A percentile compares a stretch with the other conserved stretches of the same genome.
phyloP scores from a whole-genome alignment of 2,329 filamentous ascomycete genomes.

The Aspergillus felis region DNA sequence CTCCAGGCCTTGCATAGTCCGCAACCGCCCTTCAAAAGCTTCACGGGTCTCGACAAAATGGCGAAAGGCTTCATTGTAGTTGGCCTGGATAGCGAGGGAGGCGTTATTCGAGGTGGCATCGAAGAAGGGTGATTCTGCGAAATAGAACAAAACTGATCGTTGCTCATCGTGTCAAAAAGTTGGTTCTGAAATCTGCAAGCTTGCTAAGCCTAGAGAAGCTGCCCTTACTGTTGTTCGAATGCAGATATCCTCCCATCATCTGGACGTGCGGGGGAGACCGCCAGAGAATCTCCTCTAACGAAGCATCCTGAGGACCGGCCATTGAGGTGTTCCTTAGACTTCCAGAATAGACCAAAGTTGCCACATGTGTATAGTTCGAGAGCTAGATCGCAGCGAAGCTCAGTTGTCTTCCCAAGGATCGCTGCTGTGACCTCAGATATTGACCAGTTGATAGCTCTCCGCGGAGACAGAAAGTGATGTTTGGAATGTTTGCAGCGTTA shows the following conservation, averaged over 20 bases:
- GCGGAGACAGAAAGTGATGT: conserved; percentile 16
- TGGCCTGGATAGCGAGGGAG: conserved; percentile 50
- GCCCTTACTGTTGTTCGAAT: conserved; percentile 43
- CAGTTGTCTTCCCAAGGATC: neutral
- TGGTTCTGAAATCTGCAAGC: neutral
- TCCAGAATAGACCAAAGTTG: neutral
- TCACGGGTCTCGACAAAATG: conserved; percentile 52
- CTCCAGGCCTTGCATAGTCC: conserved; percentile 54
- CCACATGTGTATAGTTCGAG: neutral
- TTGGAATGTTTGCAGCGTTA: conserved; percentile 27
- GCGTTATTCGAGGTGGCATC: conserved; percentile 59
- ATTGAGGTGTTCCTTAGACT: conserved; percentile 13
- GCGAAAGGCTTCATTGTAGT: conserved; percentile 46
- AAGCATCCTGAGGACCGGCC: conserved; percentile 32
- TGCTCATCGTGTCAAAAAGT: neutral
- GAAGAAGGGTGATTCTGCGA: conserved; percentile 61
- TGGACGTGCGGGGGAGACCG: conserved; percentile 43
- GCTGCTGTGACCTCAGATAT: neutral
- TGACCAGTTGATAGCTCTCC: neutral
- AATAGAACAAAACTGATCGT: conserved; percentile 56
- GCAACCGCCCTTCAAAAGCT: conserved; percentile 53
- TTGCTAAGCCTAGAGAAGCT: neutral
- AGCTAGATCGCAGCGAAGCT: too few species aligned
- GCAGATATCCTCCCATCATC: conserved; percentile 44
- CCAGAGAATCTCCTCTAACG: conserved; percentile 45